A percentile compares a stretch with the other conserved stretches of the same genome.
Evolutionary conservation across 306 rosid species (phyloP).

Genomic region (Cotoneaster glaucophyllus): DNA sequence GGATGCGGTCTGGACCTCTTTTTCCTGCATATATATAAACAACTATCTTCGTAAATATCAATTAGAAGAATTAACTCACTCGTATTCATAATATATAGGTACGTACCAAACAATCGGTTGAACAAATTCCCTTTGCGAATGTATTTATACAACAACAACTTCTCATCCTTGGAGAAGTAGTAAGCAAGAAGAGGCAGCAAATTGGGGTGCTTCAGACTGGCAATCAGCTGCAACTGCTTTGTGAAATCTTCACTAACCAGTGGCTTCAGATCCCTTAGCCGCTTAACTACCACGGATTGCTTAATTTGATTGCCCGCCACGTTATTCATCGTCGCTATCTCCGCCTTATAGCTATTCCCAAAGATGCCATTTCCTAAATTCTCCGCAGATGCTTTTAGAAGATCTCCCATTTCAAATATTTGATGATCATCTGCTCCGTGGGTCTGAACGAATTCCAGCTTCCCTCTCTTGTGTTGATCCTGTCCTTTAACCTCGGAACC

Average conservation of each 20-base stretch:
- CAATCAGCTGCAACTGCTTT: slow-evolving; percentile 35
- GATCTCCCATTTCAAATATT: slow-evolving; percentile 49
- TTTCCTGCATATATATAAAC: slow-evolving; percentile 22
- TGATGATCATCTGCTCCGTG: not conserved
- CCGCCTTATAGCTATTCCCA: slow-evolving; percentile 73
- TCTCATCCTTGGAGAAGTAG: slow-evolving; percentile 55
- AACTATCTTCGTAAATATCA: not conserved
- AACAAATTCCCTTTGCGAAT: slow-evolving; percentile 62
- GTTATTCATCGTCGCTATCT: not conserved
- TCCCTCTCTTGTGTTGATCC: slow-evolving; percentile 27
- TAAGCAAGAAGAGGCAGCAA: slow-evolving; percentile 66
- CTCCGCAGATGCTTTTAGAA: slow-evolving; percentile 82
- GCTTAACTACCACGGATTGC: slow-evolving; percentile 55
- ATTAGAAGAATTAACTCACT: not conserved
- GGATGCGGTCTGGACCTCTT: slow-evolving; percentile 39
- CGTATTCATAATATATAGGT: not conserved
- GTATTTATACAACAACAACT: slow-evolving; percentile 48
- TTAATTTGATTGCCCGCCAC: slow-evolving; percentile 10
- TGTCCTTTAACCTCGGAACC: slow-evolving; percentile 16
- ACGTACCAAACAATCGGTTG: slow-evolving; percentile 54
- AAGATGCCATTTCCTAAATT: slow-evolving; percentile 62
- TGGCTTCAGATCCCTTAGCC: slow-evolving; percentile 68
- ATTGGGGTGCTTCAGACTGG: slow-evolving; percentile 47
- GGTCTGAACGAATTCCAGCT: slow-evolving; percentile 38
- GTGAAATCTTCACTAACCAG: slow-evolving; percentile 44